These are phyloP conservation scores for Xylaria sp. DNA, from an alignment of 2,329 filamentous ascomycete genomes.

Conservation along the genomic window DNA sequence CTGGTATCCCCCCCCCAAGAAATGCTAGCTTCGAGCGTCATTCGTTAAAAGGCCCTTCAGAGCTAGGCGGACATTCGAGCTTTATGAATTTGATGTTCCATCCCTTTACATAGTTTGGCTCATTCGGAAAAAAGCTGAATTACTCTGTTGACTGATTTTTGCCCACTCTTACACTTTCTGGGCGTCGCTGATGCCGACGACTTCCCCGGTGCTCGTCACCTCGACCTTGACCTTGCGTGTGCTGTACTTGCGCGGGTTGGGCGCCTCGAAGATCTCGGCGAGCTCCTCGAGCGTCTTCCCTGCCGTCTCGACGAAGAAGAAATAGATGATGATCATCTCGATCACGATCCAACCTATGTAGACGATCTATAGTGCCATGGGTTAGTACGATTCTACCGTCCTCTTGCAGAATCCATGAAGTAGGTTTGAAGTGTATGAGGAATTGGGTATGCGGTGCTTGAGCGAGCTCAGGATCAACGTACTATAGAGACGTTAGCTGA, in stretches of 20 bases:
- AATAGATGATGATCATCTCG: slow-evolving; percentile 40
- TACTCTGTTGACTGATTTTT: too few species aligned
- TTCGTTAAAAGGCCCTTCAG: too few species aligned
- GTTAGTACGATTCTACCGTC: too few species aligned
- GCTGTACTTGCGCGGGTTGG: slow-evolving; percentile 37
- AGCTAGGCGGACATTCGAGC: too few species aligned
- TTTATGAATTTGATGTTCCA: too few species aligned
- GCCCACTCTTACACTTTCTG: slow-evolving; percentile 14
- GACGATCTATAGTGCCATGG: too few species aligned
- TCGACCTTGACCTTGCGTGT: slow-evolving; percentile 61
- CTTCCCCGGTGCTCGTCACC: slow-evolving; percentile 42
- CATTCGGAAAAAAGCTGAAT: too few species aligned
- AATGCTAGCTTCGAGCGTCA: too few species aligned
- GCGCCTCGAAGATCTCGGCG: slow-evolving; percentile 39
- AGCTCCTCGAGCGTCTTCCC: slow-evolving; percentile 41
- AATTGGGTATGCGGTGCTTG: not conserved
- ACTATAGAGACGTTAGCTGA: slow-evolving; percentile 18
- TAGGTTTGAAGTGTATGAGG: not conserved
- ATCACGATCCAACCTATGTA: slow-evolving; percentile 40
- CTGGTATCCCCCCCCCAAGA: too few species aligned
- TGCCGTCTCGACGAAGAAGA: slow-evolving; percentile 42
- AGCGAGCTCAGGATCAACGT: not conserved
- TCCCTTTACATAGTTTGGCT: too few species aligned
- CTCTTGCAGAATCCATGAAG: too few species aligned
- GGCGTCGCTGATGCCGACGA: slow-evolving; percentile 30